A percentile compares a stretch with the other conserved stretches of the same genome.
phyloP scores from a whole-genome alignment of 2,329 filamentous ascomycete species.

The Phialocephala sp. region DNA sequence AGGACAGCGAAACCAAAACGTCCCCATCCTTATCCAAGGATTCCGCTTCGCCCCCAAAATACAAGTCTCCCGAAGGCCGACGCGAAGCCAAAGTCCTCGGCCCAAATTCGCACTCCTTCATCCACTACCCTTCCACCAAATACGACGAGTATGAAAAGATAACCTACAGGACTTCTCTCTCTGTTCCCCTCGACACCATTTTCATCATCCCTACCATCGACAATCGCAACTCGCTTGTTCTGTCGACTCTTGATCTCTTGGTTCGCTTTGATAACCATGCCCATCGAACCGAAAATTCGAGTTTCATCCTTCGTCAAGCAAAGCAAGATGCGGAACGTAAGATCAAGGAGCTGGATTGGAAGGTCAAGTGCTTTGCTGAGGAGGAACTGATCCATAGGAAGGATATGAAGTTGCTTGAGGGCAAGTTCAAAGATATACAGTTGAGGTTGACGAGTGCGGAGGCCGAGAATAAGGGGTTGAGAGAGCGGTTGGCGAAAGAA shows the following conservation, averaged over 20 bases:
- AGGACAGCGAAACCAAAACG: neutral
- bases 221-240: neutral
- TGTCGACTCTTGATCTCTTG: neutral
- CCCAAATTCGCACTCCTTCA: neutral
- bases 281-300: neutral
- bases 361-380: neutral
- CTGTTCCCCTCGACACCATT: neutral
- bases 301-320: neutral
- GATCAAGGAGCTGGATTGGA: constrained; percentile 7
- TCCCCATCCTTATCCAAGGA: neutral
- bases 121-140: neutral
- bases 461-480: neutral
- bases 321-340: neutral
- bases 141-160: neutral
- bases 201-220: neutral
- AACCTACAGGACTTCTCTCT: neutral
- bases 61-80: neutral
- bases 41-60: neutral
- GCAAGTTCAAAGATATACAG: neutral
- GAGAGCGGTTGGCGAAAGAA: neutral
- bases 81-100: neutral
- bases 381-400: neutral
- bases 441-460: neutral
- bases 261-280: neutral
- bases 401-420: neutral